Conservation (phyloP, 495 filamentous ascomycete species). For the Cenococcum geophilum region DNA sequence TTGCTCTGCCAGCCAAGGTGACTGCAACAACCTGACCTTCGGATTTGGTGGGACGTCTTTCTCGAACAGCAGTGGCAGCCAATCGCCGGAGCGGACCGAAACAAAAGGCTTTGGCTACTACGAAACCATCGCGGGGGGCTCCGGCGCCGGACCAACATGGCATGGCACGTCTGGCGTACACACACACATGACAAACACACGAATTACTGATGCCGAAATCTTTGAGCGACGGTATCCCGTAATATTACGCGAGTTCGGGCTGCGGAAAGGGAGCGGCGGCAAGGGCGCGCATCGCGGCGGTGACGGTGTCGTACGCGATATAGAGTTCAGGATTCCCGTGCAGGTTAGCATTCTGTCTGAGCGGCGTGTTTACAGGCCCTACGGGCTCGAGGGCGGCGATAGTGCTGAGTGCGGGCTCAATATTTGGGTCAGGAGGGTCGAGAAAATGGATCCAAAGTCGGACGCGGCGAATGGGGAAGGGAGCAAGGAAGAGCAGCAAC, state of each 20-base stretch:
- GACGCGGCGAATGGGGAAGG: conserved; percentile 14
- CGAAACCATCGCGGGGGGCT: conserved; percentile 92
- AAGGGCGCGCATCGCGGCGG: conserved; percentile 73
- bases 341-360: conserved; percentile 87
- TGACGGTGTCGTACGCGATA: conserved; percentile 86
- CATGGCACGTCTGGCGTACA: conserved; percentile 86
- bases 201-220: conserved; percentile 94
- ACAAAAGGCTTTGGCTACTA: conserved; percentile 91
- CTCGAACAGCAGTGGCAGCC: conserved; percentile 36
- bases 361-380: conserved; percentile 78
- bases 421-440: conserved; percentile 70
- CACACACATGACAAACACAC: conserved; percentile 98
- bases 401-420: conserved; percentile 76
- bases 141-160: conserved; percentile 82
- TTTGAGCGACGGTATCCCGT: conserved; percentile 93
- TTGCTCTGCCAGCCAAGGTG: conserved; percentile 85
- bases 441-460: conserved; percentile 17
- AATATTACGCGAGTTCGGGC: conserved; percentile 72
- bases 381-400: conserved; percentile 82
- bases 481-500: conserved; percentile 46
- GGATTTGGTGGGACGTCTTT: conserved; percentile 69
- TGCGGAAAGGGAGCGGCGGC: conserved; percentile 65
- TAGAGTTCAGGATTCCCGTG: conserved; percentile 86
- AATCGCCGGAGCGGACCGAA: conserved; percentile 25
- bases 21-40: conserved; percentile 87